These are phyloP conservation scores for Russula sp. DNA, from an alignment of 768 basidiomycete species.

Conservation along the genomic window DNA sequence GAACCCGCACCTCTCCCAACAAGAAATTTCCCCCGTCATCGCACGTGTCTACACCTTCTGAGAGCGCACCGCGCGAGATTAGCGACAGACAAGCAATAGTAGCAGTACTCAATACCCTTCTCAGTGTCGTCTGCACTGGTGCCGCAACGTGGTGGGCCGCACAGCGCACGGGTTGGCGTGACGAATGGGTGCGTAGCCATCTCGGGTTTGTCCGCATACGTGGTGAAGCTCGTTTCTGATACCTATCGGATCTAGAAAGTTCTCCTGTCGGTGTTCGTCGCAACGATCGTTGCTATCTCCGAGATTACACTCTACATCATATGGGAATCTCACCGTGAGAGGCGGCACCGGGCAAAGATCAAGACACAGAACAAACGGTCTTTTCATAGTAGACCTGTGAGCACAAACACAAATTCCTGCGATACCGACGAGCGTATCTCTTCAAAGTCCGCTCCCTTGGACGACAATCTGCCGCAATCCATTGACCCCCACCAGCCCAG, in stretches of 20 bases:
- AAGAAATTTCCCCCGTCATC: constrained; percentile 50
- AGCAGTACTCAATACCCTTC: constrained; percentile 60
- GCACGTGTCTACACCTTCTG: constrained; percentile 41
- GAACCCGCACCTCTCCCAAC: constrained; percentile 71
- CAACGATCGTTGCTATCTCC: constrained; percentile 61
- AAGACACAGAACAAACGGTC: neutral
- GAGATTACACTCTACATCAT: constrained; percentile 69
- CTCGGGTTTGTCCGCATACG: neutral
- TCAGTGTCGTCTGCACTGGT: constrained; percentile 63
- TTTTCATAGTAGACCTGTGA: neutral
- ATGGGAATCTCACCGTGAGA: constrained; percentile 48
- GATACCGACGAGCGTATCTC: neutral
- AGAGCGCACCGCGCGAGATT: constrained; percentile 40
- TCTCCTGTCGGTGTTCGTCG: constrained; percentile 54
- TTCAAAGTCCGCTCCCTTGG: neutral
- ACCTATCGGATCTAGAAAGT: constrained; percentile 35
- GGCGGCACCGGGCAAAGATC: neutral
- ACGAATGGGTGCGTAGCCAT: constrained; percentile 63
- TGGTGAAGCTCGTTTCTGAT: constrained; percentile 13
- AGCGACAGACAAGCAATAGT: constrained; percentile 64
- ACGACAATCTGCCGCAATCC: neutral
- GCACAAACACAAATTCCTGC: neutral
- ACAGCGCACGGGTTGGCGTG: constrained; percentile 52
- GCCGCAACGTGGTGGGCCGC: constrained; percentile 71
- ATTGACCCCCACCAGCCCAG: constrained; percentile 6